A percentile compares a stretch with the other conserved stretches of the same genome.
These are phyloP conservation scores for Fraxinus quadrangulata DNA, from an alignment of 257 asterid genomes.

Conservation along the genomic window DNA sequence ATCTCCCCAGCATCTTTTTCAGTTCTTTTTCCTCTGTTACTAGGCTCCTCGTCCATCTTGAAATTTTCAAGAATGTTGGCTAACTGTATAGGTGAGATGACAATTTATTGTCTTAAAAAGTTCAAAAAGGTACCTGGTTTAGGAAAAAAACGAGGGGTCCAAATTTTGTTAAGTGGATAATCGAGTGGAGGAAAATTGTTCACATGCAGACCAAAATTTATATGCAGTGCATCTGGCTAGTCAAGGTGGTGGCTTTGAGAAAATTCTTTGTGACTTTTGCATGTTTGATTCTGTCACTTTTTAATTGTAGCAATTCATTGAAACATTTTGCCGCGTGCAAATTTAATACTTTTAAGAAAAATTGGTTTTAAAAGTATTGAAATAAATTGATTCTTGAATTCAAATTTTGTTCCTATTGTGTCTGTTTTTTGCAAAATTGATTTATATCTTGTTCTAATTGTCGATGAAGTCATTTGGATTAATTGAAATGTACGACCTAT, in stretches of 20 bases:
- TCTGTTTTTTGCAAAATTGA: no score
- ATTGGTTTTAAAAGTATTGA: background rate
- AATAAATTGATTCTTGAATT: no score
- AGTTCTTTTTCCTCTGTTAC: slow-evolving; percentile 7
- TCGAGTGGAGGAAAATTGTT: background rate
- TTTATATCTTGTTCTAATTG: no score
- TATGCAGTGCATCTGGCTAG: slow-evolving; percentile 33
- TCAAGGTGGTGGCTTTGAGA: slow-evolving; percentile 41
- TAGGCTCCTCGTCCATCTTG: slow-evolving; percentile 17
- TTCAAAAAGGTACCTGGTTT: slow-evolving; percentile 2
- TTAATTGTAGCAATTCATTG: background rate
- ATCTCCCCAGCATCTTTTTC: slow-evolving; percentile 26
- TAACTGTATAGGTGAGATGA: slow-evolving; percentile 19
- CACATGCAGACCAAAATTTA: slow-evolving; percentile 23
- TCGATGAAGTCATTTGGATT: background rate
- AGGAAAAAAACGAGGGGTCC: slow-evolving; percentile 2
- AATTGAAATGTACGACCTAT: background rate
- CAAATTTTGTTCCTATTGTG: no score
- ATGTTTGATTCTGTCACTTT: background rate
- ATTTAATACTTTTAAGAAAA: background rate
- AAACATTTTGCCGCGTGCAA: background rate
- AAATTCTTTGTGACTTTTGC: slow-evolving; percentile 18
- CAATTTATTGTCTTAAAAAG: slow-evolving; percentile 22
- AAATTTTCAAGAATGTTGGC: background rate
- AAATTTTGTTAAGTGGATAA: slow-evolving; percentile 25